These are phyloP conservation scores for Aspergillus panamensis DNA, from an alignment of 495 filamentous ascomycete species.

Conservation along the genomic window DNA sequence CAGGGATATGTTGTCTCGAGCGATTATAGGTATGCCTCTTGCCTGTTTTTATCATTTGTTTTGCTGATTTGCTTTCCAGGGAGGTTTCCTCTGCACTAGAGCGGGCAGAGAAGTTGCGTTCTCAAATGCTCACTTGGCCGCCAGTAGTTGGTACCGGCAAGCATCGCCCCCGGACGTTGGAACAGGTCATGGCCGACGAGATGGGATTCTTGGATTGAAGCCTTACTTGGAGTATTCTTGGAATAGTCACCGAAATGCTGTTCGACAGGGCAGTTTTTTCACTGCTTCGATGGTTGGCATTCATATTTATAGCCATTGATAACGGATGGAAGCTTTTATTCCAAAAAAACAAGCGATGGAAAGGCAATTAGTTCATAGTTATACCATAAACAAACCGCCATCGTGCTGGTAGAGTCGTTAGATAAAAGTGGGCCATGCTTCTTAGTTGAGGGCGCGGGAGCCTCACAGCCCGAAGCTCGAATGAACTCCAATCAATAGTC, in stretches of 20 bases:
- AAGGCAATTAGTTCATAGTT: neutral
- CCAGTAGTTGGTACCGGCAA: slow-evolving; percentile 42
- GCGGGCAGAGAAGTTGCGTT: slow-evolving; percentile 41
- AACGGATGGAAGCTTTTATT: neutral
- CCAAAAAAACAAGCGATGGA: neutral
- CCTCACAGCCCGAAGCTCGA: neutral
- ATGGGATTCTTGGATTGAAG: slow-evolving; percentile 54
- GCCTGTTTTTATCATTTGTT: neutral
- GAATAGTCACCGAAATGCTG: neutral
- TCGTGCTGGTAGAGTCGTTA: neutral
- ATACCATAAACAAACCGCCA: neutral
- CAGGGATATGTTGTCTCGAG: slow-evolving; percentile 70
- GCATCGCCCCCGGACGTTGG: slow-evolving; percentile 35
- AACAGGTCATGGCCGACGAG: slow-evolving; percentile 54
- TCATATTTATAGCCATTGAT: too few species aligned
- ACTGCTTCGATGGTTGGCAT: too few species aligned
- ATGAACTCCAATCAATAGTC: slow-evolving; percentile 1
- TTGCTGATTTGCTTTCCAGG: slow-evolving; percentile 27
- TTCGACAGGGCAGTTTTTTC: neutral
- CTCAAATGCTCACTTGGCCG: slow-evolving; percentile 44
- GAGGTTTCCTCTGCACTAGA: slow-evolving; percentile 43
- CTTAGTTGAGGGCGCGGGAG: slow-evolving; percentile 34
- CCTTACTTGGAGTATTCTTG: neutral
- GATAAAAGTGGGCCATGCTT: slow-evolving; percentile 41
- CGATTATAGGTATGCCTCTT: slow-evolving; percentile 13